Evolutionary conservation across 2,329 filamentous ascomycete genomes (phyloP), one percentile per base, ranked within the genome.

Genomic region (Raffaelea ambrosiae): DNA sequence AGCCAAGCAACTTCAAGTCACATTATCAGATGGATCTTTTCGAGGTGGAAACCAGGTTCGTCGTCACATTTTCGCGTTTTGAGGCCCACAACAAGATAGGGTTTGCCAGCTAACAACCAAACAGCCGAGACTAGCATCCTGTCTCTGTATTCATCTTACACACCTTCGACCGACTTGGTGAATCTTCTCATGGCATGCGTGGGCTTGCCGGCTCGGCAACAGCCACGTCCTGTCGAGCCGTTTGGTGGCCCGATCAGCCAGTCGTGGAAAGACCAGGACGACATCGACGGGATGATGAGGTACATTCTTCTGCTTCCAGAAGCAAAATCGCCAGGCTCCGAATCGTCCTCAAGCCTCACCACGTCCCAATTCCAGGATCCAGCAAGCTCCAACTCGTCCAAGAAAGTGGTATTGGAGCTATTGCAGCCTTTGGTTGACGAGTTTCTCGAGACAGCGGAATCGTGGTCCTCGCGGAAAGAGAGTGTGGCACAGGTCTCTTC

Each of bases 11-110:
- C 82, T 3, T 82, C 80, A 35, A 84, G 81, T 53, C 79, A 86
- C 57, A 75, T 93, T 33, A 77, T 93, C 48, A 76, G 81, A 56
- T 98, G 93, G 93, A 63, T 93, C 1, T 82, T 89, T 56, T 76
- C 81, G 31, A 83, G 77, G 57, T 98, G 91, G 89, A 82, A 81
- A 54, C 85, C 89, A 54, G 82, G 87, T 91, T 70, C 61, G 76
- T 63, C 26, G 7, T 13, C 26, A 29, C 26, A 7, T 13, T 29
- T 7, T 13, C 26, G 18, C 18, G 33, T 7, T 41, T 44, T 29
- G 3, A 16, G n/a, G 18, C 4, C 14, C 18, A 39, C 3, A 29
- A 29, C 1, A 5, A 14, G 3, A 19, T 29, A 14, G 5, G 5
- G 13, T 16, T 2, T 44, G 41, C 9, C 4, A 13, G 43, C 51